Conservation (phyloP, 2,329 filamentous ascomycete species). For the Juglanconis oblonga region DNA sequence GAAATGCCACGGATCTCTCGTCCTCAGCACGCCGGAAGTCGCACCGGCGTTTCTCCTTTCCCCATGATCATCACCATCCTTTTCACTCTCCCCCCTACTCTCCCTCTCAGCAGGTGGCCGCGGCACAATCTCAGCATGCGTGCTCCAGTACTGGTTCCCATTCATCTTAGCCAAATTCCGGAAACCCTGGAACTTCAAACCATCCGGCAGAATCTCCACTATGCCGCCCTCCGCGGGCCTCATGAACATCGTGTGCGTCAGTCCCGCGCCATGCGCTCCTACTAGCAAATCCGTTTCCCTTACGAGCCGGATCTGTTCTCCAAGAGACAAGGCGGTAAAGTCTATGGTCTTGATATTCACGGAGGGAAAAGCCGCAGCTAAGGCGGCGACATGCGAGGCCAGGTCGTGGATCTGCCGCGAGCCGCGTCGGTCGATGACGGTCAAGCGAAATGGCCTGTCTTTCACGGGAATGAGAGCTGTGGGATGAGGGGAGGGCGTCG, state of each 20-base stretch:
- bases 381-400: not conserved
- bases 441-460: constrained; percentile 18
- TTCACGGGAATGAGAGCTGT: not conserved
- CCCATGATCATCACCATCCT: not conserved
- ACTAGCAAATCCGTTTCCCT: constrained; percentile 39
- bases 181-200: constrained; percentile 35
- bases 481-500: not conserved
- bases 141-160: not conserved
- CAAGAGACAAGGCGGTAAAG: constrained; percentile 34
- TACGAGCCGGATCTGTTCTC: constrained; percentile 32
- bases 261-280: constrained; percentile 40
- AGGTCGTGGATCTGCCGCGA: constrained; percentile 30
- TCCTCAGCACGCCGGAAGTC: not conserved
- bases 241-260: constrained; percentile 41
- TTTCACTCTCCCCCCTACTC: not conserved
- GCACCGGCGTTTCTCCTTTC: no score
- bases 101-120: not conserved
- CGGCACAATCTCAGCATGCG: not conserved
- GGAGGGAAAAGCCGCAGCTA: not conserved
- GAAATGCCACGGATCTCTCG: not conserved
- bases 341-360: constrained; percentile 26
- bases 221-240: constrained; percentile 29
- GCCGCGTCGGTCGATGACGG: constrained; percentile 33
- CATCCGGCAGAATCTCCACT: constrained; percentile 39
- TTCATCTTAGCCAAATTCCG: constrained; percentile 37